Evolutionary conservation across 1,139 yeast species (phyloP).

Genomic region (Yamadazyma triangularis): DNA sequence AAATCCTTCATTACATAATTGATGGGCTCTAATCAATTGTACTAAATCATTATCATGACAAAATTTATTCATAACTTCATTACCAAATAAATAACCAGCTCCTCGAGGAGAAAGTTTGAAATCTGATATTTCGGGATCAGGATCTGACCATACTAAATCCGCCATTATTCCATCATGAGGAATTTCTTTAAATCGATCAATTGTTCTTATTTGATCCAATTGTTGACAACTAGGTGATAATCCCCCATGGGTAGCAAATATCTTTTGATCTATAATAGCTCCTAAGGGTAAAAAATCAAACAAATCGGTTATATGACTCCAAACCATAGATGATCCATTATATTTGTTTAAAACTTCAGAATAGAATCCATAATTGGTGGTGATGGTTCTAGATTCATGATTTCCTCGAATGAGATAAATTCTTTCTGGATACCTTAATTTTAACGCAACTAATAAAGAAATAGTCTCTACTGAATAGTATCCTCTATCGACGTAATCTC

Average conservation of each 20-base stretch:
- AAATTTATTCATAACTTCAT: slow-evolving; percentile 85
- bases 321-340: slow-evolving; percentile 69
- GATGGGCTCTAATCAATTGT: slow-evolving; percentile 91
- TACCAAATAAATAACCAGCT: slow-evolving; percentile 95
- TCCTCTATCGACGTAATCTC: slow-evolving; percentile 91
- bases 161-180: slow-evolving; percentile 99
- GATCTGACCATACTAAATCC: slow-evolving; percentile 97
- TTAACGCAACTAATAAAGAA: slow-evolving; percentile 73
- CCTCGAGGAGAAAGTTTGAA: slow-evolving; percentile 92
- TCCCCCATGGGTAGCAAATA: slow-evolving; percentile 98
- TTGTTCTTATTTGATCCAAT: slow-evolving; percentile 81
- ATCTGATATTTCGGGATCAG: slow-evolving; percentile 81
- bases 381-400: slow-evolving; percentile 93
- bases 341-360: slow-evolving; percentile 91
- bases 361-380: slow-evolving; percentile 94
- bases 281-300: slow-evolving; percentile 89
- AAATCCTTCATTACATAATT: slow-evolving; percentile 92
- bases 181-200: slow-evolving; percentile 87
- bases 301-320: slow-evolving; percentile 87
- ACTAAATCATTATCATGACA: slow-evolving; percentile 71
- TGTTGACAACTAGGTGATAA: slow-evolving; percentile 91
- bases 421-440: slow-evolving; percentile 80
- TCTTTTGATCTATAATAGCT: slow-evolving; percentile 85
- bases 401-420: slow-evolving; percentile 85
- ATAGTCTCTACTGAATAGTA: slow-evolving; percentile 91